These are phyloP conservation scores for Neoarthrinium moseri DNA, from an alignment of 2,329 filamentous ascomycete genomes.

Conservation along the genomic window DNA sequence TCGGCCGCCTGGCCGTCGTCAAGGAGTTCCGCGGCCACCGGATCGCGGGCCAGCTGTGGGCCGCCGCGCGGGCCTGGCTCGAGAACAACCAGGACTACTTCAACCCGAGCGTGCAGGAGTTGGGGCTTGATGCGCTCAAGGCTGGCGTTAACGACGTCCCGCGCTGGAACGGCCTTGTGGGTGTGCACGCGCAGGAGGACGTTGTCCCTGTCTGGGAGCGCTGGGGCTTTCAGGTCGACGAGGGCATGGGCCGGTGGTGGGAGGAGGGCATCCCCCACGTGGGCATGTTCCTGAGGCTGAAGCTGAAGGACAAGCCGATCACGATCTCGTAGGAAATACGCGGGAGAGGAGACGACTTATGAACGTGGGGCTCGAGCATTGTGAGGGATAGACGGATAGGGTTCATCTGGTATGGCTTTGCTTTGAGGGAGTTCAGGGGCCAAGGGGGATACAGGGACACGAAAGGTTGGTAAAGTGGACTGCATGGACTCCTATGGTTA, in stretches of 20 bases:
- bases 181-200: slow-evolving; percentile 74
- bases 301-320: slow-evolving; percentile 21
- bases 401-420: no score
- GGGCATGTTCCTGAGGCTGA: slow-evolving; percentile 69
- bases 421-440: no score
- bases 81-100: slow-evolving; percentile 56
- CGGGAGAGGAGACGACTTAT: no score
- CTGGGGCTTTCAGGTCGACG: slow-evolving; percentile 73
- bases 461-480: no score
- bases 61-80: slow-evolving; percentile 68
- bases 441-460: no score
- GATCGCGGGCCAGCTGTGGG: slow-evolving; percentile 65
- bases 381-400: no score
- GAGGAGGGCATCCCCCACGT: slow-evolving; percentile 85
- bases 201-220: slow-evolving; percentile 65
- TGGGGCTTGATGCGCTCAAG: slow-evolving; percentile 42
- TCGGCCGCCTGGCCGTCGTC: slow-evolving; percentile 75
- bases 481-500: no score
- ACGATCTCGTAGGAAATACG: not conserved
- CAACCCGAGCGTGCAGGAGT: slow-evolving; percentile 44
- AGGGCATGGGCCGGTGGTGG: slow-evolving; percentile 71
- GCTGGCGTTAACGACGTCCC: slow-evolving; percentile 41
- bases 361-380: no score
- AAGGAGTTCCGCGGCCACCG: slow-evolving; percentile 63
- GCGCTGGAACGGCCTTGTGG: slow-evolving; percentile 72